Evolutionary conservation across 202 grass and related monocot species (phyloP).

Genomic region (Thinopyrum obtusiflorum): DNA sequence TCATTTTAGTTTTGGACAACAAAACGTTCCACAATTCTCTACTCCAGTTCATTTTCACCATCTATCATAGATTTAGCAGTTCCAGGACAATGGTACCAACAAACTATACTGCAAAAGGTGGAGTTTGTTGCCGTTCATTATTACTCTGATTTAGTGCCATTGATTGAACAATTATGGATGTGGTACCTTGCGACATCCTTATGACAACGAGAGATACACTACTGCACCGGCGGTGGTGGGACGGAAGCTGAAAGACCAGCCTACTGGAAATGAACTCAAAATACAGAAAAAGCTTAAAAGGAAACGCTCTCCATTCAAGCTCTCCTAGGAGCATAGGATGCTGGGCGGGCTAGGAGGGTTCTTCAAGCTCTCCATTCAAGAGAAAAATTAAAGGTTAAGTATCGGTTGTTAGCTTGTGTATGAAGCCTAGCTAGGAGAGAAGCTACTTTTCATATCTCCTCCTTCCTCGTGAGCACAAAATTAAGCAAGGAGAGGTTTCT

Average conservation of each 20-base stretch:
- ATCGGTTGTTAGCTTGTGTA: neutral
- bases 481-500: neutral
- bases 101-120: neutral
- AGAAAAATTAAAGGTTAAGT: neutral
- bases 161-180: neutral
- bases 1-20: neutral
- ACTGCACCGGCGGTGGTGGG: neutral
- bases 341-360: neutral
- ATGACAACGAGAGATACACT: neutral
- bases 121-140: neutral
- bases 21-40: neutral
- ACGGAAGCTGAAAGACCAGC: constrained; percentile 2
- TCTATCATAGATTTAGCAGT: neutral
- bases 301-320: neutral
- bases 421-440: neutral
- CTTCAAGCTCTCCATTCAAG: neutral
- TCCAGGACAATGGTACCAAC: neutral
- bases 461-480: neutral
- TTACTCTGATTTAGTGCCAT: neutral
- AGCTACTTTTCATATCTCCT: neutral
- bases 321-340: neutral
- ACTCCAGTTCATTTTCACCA: neutral
- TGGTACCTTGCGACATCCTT: neutral
- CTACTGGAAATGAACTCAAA: neutral
- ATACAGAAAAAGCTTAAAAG: neutral